Percentiles rank a stretch among this genome's conserved stretches.
phyloP scores from a whole-genome alignment of 2,329 filamentous ascomycete species.

The Didymella pomorum region DNA sequence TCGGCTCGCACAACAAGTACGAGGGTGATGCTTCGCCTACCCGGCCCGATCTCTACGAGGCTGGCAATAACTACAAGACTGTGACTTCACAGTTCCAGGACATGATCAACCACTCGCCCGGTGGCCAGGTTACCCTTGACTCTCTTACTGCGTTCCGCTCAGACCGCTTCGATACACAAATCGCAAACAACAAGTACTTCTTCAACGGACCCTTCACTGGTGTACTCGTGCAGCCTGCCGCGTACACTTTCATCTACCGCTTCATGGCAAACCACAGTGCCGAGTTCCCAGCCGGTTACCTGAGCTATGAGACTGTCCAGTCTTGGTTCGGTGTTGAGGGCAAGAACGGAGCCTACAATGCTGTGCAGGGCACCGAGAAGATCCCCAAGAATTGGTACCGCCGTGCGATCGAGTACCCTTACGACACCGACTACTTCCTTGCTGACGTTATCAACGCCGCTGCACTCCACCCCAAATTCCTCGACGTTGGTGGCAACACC shows the following conservation, averaged over 20 bases:
- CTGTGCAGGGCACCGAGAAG: conserved; percentile 28
- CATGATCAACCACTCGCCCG: conserved; percentile 31
- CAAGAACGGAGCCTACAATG: conserved; percentile 24
- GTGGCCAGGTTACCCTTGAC: conserved; percentile 32
- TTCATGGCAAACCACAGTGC: conserved; percentile 39
- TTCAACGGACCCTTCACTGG: conserved; percentile 37
- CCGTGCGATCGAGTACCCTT: conserved; percentile 33
- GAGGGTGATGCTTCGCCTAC: conserved; percentile 36
- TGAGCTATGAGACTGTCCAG: conserved; percentile 30
- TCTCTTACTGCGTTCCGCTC: conserved; percentile 32
- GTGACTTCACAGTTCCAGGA: conserved; percentile 34
- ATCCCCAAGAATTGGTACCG: conserved; percentile 38
- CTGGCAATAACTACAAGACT: conserved; percentile 34
- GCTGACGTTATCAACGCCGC: conserved; percentile 30
- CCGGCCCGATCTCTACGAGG: conserved; percentile 32
- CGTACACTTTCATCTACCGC: conserved; percentile 38
- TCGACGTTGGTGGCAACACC: conserved; percentile 34
- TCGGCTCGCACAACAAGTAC: conserved; percentile 37
- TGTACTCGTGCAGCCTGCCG: conserved; percentile 36
- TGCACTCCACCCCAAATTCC: conserved; percentile 33
- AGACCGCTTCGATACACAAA: conserved; percentile 32
- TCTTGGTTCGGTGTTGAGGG: conserved; percentile 37
- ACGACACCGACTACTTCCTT: conserved; percentile 32
- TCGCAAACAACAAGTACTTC: conserved; percentile 29
- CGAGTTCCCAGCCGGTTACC: conserved; percentile 25